phyloP scores from a whole-genome alignment of 495 filamentous ascomycete species.

The Trichoderma asperelloides region DNA sequence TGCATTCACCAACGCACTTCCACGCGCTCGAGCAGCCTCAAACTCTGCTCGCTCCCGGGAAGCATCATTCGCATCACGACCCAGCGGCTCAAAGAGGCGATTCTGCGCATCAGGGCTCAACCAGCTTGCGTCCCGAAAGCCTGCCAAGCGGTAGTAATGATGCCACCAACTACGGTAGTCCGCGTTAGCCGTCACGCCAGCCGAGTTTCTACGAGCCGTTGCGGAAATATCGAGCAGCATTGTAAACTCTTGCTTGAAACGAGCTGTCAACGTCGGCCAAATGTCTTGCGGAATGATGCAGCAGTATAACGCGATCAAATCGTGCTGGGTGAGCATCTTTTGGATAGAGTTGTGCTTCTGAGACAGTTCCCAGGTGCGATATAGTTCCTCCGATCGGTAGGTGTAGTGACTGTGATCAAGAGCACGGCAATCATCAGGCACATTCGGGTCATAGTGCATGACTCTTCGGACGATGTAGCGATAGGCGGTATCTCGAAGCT shows the following conservation, averaged over 20 bases:
- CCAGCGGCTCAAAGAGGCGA: neutral
- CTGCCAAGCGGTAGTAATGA: neutral
- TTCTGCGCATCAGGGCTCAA: neutral
- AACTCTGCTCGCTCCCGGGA: neutral
- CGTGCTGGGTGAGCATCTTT: neutral
- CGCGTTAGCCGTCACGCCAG: neutral
- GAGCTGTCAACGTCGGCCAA: neutral
- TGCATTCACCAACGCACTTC: neutral
- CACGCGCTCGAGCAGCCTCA: neutral
- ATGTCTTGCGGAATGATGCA: neutral
- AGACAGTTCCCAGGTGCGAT: neutral
- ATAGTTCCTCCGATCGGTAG: conserved; percentile 2
- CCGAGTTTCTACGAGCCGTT: neutral
- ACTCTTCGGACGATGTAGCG: conserved; percentile 7
- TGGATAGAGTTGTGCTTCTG: neutral
- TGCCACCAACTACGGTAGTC: neutral
- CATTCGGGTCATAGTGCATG: neutral
- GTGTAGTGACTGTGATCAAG: neutral
- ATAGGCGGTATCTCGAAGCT: neutral
- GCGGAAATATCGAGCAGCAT: neutral
- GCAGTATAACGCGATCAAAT: neutral
- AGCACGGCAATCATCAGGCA: neutral
- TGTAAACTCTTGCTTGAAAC: neutral
- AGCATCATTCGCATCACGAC: neutral
- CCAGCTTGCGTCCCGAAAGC: neutral